phyloP scores from a whole-genome alignment of 164 flowering plant genomes.

The Nelumbo lutea region DNA sequence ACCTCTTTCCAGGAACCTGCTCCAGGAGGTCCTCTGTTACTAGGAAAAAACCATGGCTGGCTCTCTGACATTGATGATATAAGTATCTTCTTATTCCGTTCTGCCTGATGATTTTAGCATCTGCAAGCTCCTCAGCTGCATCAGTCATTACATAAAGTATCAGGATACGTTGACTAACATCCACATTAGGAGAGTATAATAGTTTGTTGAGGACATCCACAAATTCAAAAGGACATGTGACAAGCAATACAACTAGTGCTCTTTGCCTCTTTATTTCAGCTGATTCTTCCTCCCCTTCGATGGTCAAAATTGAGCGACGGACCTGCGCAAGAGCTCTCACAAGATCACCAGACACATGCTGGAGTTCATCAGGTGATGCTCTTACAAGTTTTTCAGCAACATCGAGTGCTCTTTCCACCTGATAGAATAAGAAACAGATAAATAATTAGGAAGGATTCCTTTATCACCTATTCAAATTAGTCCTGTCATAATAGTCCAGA shows the following conservation, averaged over 20 bases:
- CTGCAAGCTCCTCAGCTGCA: no score
- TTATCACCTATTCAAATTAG: neutral
- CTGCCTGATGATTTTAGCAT: slow-evolving; percentile 27
- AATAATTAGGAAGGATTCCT: neutral
- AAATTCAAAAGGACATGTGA: slow-evolving; percentile 50
- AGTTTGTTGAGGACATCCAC: slow-evolving; percentile 18
- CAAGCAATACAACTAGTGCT: slow-evolving; percentile 39
- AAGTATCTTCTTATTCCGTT: slow-evolving; percentile 44
- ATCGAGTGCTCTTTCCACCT: slow-evolving; percentile 39
- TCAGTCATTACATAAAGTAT: slow-evolving; percentile 42
- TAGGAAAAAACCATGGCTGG: slow-evolving; percentile 82
- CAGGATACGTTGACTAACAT: slow-evolving; percentile 84
- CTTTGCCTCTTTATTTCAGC: slow-evolving; percentile 87
- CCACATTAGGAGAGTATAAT: slow-evolving; percentile 22
- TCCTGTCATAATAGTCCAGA: no score
- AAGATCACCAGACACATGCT: slow-evolving; percentile 66
- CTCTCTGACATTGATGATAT: slow-evolving; percentile 35
- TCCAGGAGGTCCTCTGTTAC: slow-evolving; percentile 65
- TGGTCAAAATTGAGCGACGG: slow-evolving; percentile 76
- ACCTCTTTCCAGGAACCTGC: slow-evolving; percentile 45
- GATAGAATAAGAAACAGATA: slow-evolving; percentile 3
- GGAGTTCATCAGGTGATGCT: slow-evolving; percentile 88
- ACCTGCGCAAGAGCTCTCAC: slow-evolving; percentile 69
- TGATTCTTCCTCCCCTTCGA: slow-evolving; percentile 92
- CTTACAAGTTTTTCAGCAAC: slow-evolving; percentile 85